Conservation (phyloP, 2,329 filamentous ascomycete genomes). For the Fusarium dimerum region DNA sequence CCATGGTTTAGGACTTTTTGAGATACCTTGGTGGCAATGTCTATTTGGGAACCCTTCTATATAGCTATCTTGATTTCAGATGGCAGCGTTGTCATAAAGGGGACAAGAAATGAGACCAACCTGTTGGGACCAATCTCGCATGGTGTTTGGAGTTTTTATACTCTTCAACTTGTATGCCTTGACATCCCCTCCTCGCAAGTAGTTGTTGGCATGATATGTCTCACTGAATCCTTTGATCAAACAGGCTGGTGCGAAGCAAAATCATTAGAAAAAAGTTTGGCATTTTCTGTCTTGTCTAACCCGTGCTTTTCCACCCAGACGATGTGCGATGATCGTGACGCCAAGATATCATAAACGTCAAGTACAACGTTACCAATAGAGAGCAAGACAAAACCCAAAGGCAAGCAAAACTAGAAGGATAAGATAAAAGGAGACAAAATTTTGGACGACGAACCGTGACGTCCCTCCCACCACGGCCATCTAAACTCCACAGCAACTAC, state of each 20-base stretch:
- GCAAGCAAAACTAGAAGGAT: conserved; percentile 14
- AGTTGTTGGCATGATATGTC: neutral
- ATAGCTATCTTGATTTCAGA: conserved; percentile 8
- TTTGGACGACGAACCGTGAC: conserved; percentile 46
- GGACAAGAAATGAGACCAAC: conserved; percentile 11
- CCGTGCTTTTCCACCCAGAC: conserved; percentile 23
- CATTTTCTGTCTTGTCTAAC: conserved; percentile 31
- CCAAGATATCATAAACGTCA: conserved; percentile 27
- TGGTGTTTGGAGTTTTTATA: conserved; percentile 17
- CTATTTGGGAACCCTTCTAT: conserved; percentile 1
- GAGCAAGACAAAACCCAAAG: conserved; percentile 20
- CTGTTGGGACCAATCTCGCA: conserved; percentile 18
- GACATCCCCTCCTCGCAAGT: neutral
- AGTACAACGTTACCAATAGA: conserved; percentile 19
- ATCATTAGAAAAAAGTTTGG: conserved; percentile 19
- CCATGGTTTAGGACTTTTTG: conserved; percentile 8
- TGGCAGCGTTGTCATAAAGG: conserved; percentile 17
- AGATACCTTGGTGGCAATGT: conserved; percentile 2
- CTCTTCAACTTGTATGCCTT: conserved; percentile 5
- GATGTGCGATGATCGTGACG: conserved; percentile 23
- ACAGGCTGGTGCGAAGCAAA: conserved; percentile 6
- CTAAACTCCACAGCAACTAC: conserved; percentile 41
- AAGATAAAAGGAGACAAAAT: conserved; percentile 22
- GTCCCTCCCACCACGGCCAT: conserved; percentile 62
- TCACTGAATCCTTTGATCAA: neutral